Base-by-base conservation (phyloP, 2,329 filamentous ascomycete species). In the Conoideocrella luteorostrata region DNA sequence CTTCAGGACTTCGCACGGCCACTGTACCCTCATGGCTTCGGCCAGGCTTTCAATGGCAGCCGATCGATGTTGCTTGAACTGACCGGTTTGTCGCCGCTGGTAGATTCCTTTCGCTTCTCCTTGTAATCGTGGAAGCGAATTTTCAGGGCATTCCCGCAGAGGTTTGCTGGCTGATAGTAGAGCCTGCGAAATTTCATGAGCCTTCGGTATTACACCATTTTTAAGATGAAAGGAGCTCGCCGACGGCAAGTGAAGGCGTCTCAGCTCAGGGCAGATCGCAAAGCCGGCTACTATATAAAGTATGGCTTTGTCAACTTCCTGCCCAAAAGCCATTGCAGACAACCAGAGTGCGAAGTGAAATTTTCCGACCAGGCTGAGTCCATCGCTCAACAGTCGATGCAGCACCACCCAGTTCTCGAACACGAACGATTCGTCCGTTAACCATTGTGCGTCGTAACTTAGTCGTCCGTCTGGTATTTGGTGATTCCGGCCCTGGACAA, bases 241-340 rank as follows among this genome's bases (percentile, higher is more conserved):
- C 13, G 29, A 26, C 7, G 40, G 40, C 20, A 34, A 20, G 28
- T 9, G 12, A 23, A 18, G 17, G 4, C 20, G 4, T 17, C 30
- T 11, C 28, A 42, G 11, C 11, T 24, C 13, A 20, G 40, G 15
- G 18, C n/a, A 9, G 13, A 42, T 23, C 10, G 40, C 30, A 18
- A 42, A 24, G 10, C 40, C 40, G 4, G 15, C 40, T n/a, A 42
- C 6, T n/a, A 36, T 20, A 12, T 35, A 34, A 12, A 42, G 30
- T 11, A 42, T 15, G 22, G 21, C 21, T 34, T 9, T 17, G 18
- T 42, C 28, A 10, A 42, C n/a, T 5, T 42, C 24, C 10, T 4
- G 30, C 13, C 18, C 32, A 35, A 23, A 42, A 17, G 40, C 40
- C 30, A 42, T 42, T 17, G 30, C 29, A 11, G 40, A 42, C 21